A percentile compares a stretch with the other conserved stretches of the same genome.
Evolutionary conservation across 2,329 filamentous ascomycete species (phyloP).

Genomic region (Epichloe coenophiala): DNA sequence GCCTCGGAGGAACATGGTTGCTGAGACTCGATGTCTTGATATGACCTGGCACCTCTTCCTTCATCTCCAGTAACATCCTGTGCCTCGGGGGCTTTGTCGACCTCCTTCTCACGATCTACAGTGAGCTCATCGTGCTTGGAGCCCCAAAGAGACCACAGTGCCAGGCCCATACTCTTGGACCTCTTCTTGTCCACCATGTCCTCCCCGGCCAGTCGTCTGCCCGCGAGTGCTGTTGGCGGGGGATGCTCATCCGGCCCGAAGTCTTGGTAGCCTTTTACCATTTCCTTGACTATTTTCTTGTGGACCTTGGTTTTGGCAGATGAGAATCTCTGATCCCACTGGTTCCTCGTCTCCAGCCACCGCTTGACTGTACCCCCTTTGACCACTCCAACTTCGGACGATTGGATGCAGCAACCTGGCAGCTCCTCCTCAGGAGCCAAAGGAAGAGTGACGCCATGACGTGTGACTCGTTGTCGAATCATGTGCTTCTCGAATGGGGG

Average conservation of each 20-base stretch:
- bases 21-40: conserved; percentile 26
- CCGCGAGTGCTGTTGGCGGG: conserved; percentile 77
- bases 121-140: conserved; percentile 76
- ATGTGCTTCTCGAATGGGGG: conserved; percentile 73
- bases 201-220: conserved; percentile 41
- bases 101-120: conserved; percentile 44
- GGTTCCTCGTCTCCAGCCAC: conserved; percentile 63
- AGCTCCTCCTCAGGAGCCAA: conserved; percentile 53
- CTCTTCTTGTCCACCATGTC: conserved; percentile 34
- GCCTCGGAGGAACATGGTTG: conserved; percentile 14
- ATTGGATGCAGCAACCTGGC: conserved; percentile 47
- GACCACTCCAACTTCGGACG: conserved; percentile 59
- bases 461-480: conserved; percentile 78
- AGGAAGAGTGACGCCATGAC: conserved; percentile 60
- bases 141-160: conserved; percentile 78
- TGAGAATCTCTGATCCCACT: conserved; percentile 62
- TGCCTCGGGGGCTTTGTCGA: conserved; percentile 23
- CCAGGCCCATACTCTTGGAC: conserved; percentile 59
- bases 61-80: conserved; percentile 24
- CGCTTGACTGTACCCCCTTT: conserved; percentile 66
- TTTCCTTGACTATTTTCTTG: conserved; percentile 58
- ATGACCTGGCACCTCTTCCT: conserved; percentile 29
- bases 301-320: conserved; percentile 58
- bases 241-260: conserved; percentile 62
- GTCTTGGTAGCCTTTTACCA: conserved; percentile 55